Evolutionary conservation across 2,329 filamentous ascomycete genomes (phyloP).

Genomic region (Cercospora sp.): DNA sequence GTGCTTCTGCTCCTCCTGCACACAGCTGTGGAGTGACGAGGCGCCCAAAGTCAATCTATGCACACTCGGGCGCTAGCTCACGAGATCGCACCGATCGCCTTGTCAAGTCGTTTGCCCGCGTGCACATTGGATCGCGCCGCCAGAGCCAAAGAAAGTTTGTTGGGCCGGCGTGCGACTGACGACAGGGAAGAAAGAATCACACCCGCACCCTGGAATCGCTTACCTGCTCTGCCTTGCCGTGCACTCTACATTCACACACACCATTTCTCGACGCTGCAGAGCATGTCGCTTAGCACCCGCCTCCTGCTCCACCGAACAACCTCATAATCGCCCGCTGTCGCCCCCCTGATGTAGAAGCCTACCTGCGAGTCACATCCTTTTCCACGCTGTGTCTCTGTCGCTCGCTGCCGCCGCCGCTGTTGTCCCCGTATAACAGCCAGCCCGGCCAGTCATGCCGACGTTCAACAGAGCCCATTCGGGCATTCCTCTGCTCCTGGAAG

Average conservation of each 20-base stretch:
- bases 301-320: not conserved
- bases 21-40: not conserved
- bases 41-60: constrained; percentile 7
- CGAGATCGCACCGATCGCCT: constrained; percentile 9
- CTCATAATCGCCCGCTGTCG: not conserved
- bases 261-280: not conserved
- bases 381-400: not conserved
- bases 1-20: not conserved
- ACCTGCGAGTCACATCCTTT: not conserved
- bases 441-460: not conserved
- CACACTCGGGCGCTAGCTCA: not conserved
- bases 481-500: not conserved
- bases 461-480: constrained; percentile 3
- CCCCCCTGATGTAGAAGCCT: not conserved
- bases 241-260: not conserved
- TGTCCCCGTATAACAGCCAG: not conserved
- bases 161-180: not conserved
- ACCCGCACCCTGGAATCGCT: not conserved
- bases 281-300: not conserved
- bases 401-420: not conserved
- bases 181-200: not conserved
- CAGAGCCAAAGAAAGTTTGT: not conserved
- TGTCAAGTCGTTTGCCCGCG: not conserved
- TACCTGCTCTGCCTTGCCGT: not conserved
- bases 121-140: not conserved